Evolutionary conservation across 345 rosid species (phyloP).

Genomic region (Trapa bicornis): DNA sequence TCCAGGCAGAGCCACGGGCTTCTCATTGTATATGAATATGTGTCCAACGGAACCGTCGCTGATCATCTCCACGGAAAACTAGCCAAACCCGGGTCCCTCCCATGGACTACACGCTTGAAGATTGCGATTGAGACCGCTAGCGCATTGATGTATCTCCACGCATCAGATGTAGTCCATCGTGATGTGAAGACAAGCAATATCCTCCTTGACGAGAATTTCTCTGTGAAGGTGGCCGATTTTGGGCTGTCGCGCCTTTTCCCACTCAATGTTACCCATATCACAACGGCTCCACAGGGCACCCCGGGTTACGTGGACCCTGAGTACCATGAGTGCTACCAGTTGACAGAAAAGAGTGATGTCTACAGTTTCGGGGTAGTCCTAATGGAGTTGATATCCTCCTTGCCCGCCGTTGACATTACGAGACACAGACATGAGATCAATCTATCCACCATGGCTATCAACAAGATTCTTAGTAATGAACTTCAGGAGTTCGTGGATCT

Average conservation of each 20-base stretch:
- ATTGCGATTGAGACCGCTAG: conserved; percentile 10
- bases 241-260: too few species aligned
- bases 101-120: conserved; percentile 7
- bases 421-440: conserved; percentile 12
- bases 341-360: conserved; percentile 12
- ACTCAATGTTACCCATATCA: too few species aligned
- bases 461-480: conserved; percentile 8
- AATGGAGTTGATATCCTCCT: conserved; percentile 7
- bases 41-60: conserved; percentile 11
- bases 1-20: conserved; percentile 8
- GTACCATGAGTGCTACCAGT: conserved; percentile 12
- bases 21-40: conserved; percentile 10
- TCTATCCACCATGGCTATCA: conserved; percentile 8
- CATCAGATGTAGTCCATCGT: conserved; percentile 9
- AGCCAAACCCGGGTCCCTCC: neutral
- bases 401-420: conserved; percentile 7
- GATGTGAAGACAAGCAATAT: conserved; percentile 4
- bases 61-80: conserved; percentile 12
- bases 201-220: too few species aligned
- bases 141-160: conserved; percentile 12
- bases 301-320: conserved; percentile 8
- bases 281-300: too few species aligned
- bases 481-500: conserved; percentile 4
- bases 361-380: conserved; percentile 11
- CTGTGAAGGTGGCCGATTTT: too few species aligned